Percentiles rank a stretch among this genome's conserved stretches.
Evolutionary conservation across 805 yeast species (phyloP).

Genomic region (Dipodascus geniculatus): DNA sequence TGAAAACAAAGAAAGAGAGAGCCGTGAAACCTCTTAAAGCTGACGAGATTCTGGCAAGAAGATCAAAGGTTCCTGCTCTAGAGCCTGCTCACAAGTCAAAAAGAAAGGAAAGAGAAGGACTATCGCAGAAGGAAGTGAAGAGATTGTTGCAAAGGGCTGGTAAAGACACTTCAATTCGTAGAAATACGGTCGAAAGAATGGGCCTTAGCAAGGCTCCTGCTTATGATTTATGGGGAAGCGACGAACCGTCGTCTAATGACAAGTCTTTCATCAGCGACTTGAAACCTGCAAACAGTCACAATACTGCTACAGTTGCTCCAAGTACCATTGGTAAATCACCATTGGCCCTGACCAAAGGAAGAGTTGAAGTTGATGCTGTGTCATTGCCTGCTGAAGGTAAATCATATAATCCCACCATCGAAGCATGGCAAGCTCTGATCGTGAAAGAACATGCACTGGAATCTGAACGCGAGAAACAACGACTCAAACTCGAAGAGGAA

Average conservation of each 20-base stretch:
- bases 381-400: conserved; percentile 69
- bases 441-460: conserved; percentile 55
- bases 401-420: conserved; percentile 83
- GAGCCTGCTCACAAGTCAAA: conserved; percentile 28
- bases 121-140: conserved; percentile 49
- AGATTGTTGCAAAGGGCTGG: conserved; percentile 71
- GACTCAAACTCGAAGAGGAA: conserved; percentile 49
- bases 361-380: conserved; percentile 19
- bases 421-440: conserved; percentile 69
- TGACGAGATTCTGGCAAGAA: conserved; percentile 58
- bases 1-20: conserved; percentile 30
- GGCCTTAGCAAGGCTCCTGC: conserved; percentile 23
- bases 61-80: conserved; percentile 69
- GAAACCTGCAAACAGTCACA: conserved; percentile 17
- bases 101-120: conserved; percentile 43
- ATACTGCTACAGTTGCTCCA: conserved; percentile 21
- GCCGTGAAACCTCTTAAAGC: conserved; percentile 37
- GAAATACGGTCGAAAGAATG: neutral
- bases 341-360: conserved; percentile 43
- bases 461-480: conserved; percentile 52
- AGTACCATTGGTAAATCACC: conserved; percentile 42
- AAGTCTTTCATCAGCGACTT: conserved; percentile 6
- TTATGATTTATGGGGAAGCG: conserved; percentile 64
- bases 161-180: conserved; percentile 37
- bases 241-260: conserved; percentile 11